phyloP scores from a whole-genome alignment of 225 moss, liverwort and hornwort species.

The Polytrichum formosum region DNA sequence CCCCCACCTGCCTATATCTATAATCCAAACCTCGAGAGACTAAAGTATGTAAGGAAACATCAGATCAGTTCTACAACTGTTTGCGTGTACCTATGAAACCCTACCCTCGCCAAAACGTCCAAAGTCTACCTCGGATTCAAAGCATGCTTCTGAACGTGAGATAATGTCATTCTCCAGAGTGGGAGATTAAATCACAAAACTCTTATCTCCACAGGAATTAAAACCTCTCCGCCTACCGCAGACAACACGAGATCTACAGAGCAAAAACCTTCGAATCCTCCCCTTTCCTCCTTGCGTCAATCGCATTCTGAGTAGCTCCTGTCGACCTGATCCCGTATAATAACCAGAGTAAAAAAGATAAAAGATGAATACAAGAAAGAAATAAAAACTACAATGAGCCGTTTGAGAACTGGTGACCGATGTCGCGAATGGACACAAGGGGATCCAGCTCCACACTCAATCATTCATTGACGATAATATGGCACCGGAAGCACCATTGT shows the following conservation, averaged over 20 bases:
- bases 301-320: no score
- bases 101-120: neutral
- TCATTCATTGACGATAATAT: neutral
- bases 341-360: no score
- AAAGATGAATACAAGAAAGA: no score
- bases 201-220: neutral
- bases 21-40: neutral
- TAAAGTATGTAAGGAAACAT: neutral
- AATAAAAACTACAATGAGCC: no score
- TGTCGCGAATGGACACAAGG: neutral
- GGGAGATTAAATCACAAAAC: neutral
- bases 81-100: neutral
- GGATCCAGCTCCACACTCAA: conserved; percentile 1
- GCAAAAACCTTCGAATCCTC: neutral
- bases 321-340: no score
- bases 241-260: neutral
- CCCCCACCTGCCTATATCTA: neutral
- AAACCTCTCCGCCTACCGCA: neutral
- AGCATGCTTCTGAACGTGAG: neutral
- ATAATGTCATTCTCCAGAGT: neutral
- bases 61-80: neutral
- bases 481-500: neutral
- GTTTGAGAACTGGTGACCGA: no score
- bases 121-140: neutral
- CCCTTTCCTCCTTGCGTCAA: neutral